Base-by-base conservation (phyloP, 2,329 filamentous ascomycete species). In the Penicillium sp. region DNA sequence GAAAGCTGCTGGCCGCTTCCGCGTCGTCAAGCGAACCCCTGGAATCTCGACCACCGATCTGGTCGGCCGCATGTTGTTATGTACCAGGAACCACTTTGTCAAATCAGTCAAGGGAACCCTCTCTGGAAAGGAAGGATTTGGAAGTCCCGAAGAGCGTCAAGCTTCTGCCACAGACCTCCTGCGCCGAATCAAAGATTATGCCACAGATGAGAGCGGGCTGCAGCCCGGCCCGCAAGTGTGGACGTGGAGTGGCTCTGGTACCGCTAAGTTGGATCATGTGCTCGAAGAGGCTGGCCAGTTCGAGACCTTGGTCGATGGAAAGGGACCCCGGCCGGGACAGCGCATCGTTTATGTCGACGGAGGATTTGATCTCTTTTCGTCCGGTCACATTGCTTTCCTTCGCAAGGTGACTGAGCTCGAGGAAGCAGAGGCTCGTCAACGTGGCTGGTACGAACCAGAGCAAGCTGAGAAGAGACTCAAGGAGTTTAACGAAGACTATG, bases 31-130 rank as follows among this genome's bases (percentile, higher is more conserved):
- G 78, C 85, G 94, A 59, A 97, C 94, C 2, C 94, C 94, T 0
- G 92, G 91, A 55, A 99, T 99, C 68, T 96, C 91, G 9, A 99
- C 94, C 2, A 99, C 94, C 3, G 94, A 99, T 70, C 83, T 99
- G n/a, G 94, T 99, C 24, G 94, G 94, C 18, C 88, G 94, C 66
- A 99, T 99, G 94, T 80, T 99, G 67, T 81, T 97, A 14, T 97
- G 92, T 79, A 97, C 93, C n/a, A 88, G 87, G 69, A 89, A 86
- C 21, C 94, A 99, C 76, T 96, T 96, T 69, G 93, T 97, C 72
- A 88, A 86, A 66, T 92, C 88, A 0, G 80, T 97, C 41, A 82
- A 88, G 62, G 83, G 81, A 48, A 77, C 82, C 24, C 79, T 97
- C 6, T 78, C 79, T 0, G 92, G 90, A 4, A 74, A 85, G 42